Percentiles rank a stretch among this genome's conserved stretches.
Evolutionary conservation across 2,329 filamentous ascomycete genomes (phyloP).

Genomic region (Aspergillus candidus): DNA sequence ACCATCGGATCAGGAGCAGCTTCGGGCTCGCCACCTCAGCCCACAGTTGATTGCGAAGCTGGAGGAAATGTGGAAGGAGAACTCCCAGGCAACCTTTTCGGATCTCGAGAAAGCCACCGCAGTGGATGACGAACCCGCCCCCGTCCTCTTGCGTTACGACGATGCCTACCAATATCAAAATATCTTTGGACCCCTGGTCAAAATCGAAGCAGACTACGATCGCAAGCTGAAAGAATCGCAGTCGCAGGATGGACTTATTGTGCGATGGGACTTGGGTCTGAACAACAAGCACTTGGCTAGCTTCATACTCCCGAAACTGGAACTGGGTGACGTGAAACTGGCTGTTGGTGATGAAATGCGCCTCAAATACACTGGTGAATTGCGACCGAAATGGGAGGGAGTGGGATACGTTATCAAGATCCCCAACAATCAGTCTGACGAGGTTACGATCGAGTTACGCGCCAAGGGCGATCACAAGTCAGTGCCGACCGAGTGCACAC

Average conservation of each 20-base stretch:
- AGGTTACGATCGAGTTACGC: conserved; percentile 90
- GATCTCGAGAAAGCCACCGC: conserved; percentile 87
- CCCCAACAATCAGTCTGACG: conserved; percentile 96
- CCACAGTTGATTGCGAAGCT: conserved; percentile 93
- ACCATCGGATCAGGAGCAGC: conserved; percentile 89
- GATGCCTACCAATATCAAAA: conserved; percentile 99
- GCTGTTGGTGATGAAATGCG: conserved; percentile 99
- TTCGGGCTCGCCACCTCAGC: conserved; percentile 86
- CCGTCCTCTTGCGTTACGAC: conserved; percentile 88
- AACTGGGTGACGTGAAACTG: conserved; percentile 94
- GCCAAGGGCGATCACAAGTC: conserved; percentile 94
- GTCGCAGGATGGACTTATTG: conserved; percentile 88
- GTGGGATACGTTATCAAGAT: conserved; percentile 99
- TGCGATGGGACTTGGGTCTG: conserved; percentile 89
- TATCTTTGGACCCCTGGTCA: conserved; percentile 94
- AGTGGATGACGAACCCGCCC: conserved; percentile 90
- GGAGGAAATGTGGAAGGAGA: conserved; percentile 98
- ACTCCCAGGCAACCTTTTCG: conserved; percentile 76
- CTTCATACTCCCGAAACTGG: conserved; percentile 93
- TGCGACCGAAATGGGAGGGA: conserved; percentile 89
- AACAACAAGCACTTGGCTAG: conserved; percentile 97
- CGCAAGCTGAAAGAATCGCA: conserved; percentile 98
- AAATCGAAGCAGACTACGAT: conserved; percentile 98
- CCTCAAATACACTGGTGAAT: conserved; percentile 88
- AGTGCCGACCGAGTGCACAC: conserved; percentile 90